phyloP scores from a whole-genome alignment of 148 eudicot species.

The Linanthus parryae region DNA sequence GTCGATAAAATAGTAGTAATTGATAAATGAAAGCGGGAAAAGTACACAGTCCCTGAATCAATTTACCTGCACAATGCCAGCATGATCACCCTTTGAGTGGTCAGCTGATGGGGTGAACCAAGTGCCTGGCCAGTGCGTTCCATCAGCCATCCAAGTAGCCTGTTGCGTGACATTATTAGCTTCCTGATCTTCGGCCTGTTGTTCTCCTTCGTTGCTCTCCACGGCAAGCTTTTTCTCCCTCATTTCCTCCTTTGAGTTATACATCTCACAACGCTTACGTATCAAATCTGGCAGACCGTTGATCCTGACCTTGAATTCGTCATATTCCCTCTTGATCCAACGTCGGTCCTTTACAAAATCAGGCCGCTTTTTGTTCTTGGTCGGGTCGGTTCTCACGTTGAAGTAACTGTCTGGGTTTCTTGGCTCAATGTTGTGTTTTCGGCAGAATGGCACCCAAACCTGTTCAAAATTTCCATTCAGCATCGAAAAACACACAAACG shows the following conservation, averaged over 20 bases:
- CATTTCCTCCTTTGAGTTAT: slow-evolving; percentile 48
- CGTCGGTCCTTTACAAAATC: slow-evolving; percentile 93
- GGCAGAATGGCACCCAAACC: slow-evolving; percentile 92
- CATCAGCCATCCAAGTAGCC: slow-evolving; percentile 98
- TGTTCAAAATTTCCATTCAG: no score
- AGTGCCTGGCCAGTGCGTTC: slow-evolving; percentile 92
- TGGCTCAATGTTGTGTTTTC: slow-evolving; percentile 84
- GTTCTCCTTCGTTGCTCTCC: slow-evolving; percentile 26
- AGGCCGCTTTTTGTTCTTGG: slow-evolving; percentile 62
- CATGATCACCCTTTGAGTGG: slow-evolving; percentile 82
- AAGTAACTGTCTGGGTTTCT: slow-evolving; percentile 86
- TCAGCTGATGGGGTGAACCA: slow-evolving; percentile 56
- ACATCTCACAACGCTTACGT: slow-evolving; percentile 60
- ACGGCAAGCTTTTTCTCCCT: slow-evolving; percentile 24
- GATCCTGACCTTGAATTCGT: slow-evolving; percentile 83
- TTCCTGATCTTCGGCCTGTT: slow-evolving; percentile 11
- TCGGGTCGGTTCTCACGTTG: slow-evolving; percentile 59
- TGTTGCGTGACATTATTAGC: slow-evolving; percentile 22
- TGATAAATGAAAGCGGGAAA: neutral
- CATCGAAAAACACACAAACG: no score
- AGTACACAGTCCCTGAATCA: neutral
- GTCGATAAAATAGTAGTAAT: neutral
- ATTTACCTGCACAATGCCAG: slow-evolving; percentile 74
- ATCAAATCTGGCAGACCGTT: slow-evolving; percentile 82
- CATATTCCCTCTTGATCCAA: slow-evolving; percentile 94